Evolutionary conservation across 176 grass and related monocot species (phyloP).

Genomic region (Hyparrhenia diplandra): DNA sequence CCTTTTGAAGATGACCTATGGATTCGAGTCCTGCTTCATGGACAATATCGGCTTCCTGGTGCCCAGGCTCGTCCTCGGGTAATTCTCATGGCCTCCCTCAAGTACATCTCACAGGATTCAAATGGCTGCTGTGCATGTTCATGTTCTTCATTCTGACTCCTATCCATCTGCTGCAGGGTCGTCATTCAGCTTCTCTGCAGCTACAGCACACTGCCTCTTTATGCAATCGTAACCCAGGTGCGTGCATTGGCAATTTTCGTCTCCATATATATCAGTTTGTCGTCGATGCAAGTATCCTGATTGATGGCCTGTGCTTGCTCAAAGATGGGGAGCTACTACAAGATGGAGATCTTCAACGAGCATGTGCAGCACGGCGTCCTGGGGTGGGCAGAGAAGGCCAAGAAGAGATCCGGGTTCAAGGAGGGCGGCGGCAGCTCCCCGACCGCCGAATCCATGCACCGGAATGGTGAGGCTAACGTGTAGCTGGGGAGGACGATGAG

Average conservation of each 20-base stretch:
- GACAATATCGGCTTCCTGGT: conserved; percentile 55
- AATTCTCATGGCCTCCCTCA: conserved; percentile 14
- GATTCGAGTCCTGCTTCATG: conserved; percentile 85
- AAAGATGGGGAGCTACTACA: conserved; percentile 85
- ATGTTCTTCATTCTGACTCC: neutral
- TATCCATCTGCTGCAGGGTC: conserved; percentile 29
- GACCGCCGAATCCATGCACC: neutral
- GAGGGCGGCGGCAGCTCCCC: neutral
- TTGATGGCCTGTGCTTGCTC: neutral
- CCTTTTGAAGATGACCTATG: conserved; percentile 56
- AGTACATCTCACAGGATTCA: neutral
- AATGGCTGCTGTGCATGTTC: neutral
- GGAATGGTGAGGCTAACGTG: neutral
- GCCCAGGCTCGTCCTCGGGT: conserved; percentile 91
- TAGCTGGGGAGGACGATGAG: neutral
- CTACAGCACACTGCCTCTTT: conserved; percentile 83
- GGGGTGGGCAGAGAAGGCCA: conserved; percentile 47
- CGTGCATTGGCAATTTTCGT: neutral
- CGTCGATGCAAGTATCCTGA: neutral
- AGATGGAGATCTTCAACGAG: conserved; percentile 84
- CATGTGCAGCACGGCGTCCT: conserved; percentile 67
- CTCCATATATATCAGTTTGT: neutral
- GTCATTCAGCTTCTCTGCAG: conserved; percentile 83
- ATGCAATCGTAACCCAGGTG: conserved; percentile 93
- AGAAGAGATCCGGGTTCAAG: conserved; percentile 28